Conservation (phyloP, 2,329 filamentous ascomycete genomes). For the Stachybotrys chartarum region DNA sequence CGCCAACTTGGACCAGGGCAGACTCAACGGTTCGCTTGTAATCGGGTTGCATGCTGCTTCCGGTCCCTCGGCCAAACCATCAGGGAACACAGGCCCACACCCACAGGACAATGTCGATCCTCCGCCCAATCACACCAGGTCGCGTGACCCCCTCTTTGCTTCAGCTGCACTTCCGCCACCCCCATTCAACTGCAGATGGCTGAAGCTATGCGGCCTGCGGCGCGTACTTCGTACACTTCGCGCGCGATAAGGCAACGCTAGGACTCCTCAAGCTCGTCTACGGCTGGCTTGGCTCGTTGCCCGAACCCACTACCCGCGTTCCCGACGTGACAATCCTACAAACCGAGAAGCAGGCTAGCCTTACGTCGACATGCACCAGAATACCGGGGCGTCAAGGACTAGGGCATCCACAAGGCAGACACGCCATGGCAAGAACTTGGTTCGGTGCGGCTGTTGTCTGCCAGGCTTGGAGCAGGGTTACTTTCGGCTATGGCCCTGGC, state of each 20-base stretch:
- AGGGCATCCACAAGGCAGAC: not conserved
- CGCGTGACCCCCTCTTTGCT: not conserved
- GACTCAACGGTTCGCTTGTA: too few species aligned
- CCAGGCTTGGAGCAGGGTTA: not conserved
- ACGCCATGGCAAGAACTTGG: not conserved
- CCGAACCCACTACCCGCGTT: not conserved
- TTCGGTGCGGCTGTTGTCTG: not conserved
- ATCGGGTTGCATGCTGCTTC: too few species aligned
- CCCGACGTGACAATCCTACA: not conserved
- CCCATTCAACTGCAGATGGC: not conserved
- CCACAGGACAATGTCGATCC: not conserved
- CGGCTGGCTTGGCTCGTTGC: not conserved
- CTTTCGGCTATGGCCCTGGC: not conserved
- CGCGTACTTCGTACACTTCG: too few species aligned
- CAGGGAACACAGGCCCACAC: not conserved
- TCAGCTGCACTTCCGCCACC: not conserved
- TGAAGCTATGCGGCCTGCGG: not conserved
- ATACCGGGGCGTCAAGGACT: not conserved
- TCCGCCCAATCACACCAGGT: not conserved
- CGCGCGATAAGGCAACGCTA: too few species aligned
- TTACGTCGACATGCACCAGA: not conserved
- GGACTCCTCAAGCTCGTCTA: not conserved
- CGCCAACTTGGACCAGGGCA: too few species aligned
- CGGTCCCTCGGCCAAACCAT: not conserved
- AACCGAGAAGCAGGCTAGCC: not conserved